Evolutionary conservation across 1,284 basidiomycete species (phyloP).

Genomic region (Golubevia sp.): DNA sequence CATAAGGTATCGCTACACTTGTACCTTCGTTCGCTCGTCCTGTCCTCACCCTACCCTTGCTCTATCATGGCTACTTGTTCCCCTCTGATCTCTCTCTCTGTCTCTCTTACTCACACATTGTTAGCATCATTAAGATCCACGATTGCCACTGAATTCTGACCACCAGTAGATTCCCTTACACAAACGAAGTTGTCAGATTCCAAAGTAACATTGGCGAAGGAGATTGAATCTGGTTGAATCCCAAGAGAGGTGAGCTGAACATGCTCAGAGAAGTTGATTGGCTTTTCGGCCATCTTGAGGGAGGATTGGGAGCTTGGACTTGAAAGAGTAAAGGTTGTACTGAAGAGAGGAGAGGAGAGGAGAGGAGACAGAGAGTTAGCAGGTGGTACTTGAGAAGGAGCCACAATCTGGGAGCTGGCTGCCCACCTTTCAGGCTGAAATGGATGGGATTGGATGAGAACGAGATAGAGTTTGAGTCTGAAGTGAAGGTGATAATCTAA

Average conservation of each 20-base stretch:
- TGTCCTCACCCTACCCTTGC: not conserved
- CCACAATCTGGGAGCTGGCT: too few species aligned
- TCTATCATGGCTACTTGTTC: not conserved
- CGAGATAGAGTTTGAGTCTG: too few species aligned
- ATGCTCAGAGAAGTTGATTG: slow-evolving; percentile 53
- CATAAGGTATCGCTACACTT: too few species aligned
- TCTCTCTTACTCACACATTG: slow-evolving; percentile 33
- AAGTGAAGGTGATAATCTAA: too few species aligned
- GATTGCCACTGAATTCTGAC: slow-evolving; percentile 52
- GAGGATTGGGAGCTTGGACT: slow-evolving; percentile 4
- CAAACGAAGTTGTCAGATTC: slow-evolving; percentile 98
- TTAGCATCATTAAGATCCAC: slow-evolving; percentile 55
- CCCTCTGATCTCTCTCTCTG: not conserved
- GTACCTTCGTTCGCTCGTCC: not conserved
- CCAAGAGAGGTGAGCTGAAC: slow-evolving; percentile 90
- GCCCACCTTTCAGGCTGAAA: too few species aligned
- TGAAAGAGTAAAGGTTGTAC: slow-evolving; percentile 8
- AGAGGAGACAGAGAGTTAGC: too few species aligned
- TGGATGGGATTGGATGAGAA: too few species aligned
- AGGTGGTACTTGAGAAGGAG: too few species aligned
- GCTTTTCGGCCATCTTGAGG: slow-evolving; percentile 55
- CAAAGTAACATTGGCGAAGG: slow-evolving; percentile 93
- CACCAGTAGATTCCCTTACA: slow-evolving; percentile 70
- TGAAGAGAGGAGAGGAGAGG: not conserved
- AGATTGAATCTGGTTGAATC: slow-evolving; percentile 93